Evolutionary conservation across 1,139 yeast genomes (phyloP), one percentile per base, ranked within the genome.

Genomic region (Diutina catenulata): DNA sequence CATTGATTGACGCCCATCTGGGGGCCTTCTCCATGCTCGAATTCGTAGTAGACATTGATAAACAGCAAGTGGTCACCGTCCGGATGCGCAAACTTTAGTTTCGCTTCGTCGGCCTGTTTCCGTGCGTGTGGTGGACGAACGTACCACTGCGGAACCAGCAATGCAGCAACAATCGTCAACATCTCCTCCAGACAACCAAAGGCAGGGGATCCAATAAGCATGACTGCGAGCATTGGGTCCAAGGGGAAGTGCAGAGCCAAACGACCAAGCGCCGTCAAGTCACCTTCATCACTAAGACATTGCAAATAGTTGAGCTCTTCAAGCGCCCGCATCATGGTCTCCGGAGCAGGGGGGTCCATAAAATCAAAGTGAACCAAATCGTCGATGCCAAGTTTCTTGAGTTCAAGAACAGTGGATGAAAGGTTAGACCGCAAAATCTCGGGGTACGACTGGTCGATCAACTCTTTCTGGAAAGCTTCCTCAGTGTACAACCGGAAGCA

Each of bases 301-400:
- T 80, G 79, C 44, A 91, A 67, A 55, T 86, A 91, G 54, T 91
- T 88, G 52, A 91, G 70, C 58, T 91, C 98, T 59, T 91, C 98
- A 48, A 91, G 66, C 0, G 98, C 97, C 56, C 97, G 74, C 97
- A 91, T 88, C 98, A 91, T 91, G 7, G 98, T 91, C 59, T 91
- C 98, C 4, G 97, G 97, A 1, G 98, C 97, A n/a, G 98, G 98
- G 7, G 98, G 97, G 54, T 91, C 98, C 95, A 91, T 91, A 53
- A 91, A 91, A 57, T 91, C 98, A 55, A 91, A 91, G 59, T 91
- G 97, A 24, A 91, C 98, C 54, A 91, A 73, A 59, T 91, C 98
- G 54, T 91, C 95, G 47, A 91, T 74, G 16, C 97, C 97, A 43
- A 91, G 70, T 59, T 91, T 91, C 58, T 91, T 91, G 57, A 91